A percentile compares a stretch with the other conserved stretches of the same genome.
phyloP scores from a whole-genome alignment of 768 basidiomycete genomes.

The Astraeus odoratus region DNA sequence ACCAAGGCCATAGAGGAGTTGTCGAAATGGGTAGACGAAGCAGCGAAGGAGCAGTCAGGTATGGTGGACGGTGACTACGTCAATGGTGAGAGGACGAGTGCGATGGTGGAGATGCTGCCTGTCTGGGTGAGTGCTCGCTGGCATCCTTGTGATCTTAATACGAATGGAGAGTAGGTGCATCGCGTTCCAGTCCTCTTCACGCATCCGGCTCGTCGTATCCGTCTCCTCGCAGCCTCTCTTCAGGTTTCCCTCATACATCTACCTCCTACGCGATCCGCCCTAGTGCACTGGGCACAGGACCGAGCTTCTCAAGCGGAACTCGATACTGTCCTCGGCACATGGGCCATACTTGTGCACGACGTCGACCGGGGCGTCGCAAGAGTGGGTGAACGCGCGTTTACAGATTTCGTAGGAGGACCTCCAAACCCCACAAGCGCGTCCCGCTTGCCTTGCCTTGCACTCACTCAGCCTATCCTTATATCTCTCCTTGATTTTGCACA shows the following conservation, averaged over 20 bases:
- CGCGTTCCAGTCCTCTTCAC: constrained; percentile 78
- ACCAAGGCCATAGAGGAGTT: constrained; percentile 82
- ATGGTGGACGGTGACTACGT: constrained; percentile 3
- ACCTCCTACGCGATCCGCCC: constrained; percentile 37
- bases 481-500: constrained; percentile 47
- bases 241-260: constrained; percentile 64
- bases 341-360: constrained; percentile 69
- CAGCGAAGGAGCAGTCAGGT: constrained; percentile 35
- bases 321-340: constrained; percentile 60
- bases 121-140: constrained; percentile 70
- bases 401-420: constrained; percentile 20
- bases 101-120: constrained; percentile 60
- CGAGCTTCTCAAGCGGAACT: constrained; percentile 41
- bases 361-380: constrained; percentile 55
- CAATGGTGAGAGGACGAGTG: constrained; percentile 13
- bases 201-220: constrained; percentile 74
- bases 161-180: constrained; percentile 51
- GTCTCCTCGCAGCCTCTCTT: constrained; percentile 48
- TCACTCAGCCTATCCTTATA: constrained; percentile 26
- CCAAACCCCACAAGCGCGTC: constrained; percentile 3
- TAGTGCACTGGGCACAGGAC: constrained; percentile 46
- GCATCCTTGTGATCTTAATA: background rate
- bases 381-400: constrained; percentile 51
- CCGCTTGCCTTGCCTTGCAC: constrained; percentile 15
- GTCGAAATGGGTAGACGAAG: constrained; percentile 55